A percentile compares a stretch with the other conserved stretches of the same genome.
phyloP scores from a whole-genome alignment of 345 rosid genomes.

The Syzygium jambos region DNA sequence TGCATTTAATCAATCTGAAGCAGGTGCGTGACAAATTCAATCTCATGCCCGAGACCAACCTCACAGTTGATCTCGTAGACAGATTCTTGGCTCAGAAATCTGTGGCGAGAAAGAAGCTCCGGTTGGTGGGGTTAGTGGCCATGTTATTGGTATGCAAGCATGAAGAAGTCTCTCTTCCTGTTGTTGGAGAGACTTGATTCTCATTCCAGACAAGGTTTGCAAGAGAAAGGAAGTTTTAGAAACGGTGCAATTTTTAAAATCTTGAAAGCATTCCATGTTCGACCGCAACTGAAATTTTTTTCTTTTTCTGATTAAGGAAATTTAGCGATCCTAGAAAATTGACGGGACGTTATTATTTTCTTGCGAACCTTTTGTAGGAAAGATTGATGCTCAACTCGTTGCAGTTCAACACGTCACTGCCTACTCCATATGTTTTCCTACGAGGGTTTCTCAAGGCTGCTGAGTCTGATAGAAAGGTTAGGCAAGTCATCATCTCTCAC shows the following conservation, averaged over 20 bases:
- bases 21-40: too few species aligned
- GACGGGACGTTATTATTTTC: too few species aligned
- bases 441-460: constrained; percentile 93
- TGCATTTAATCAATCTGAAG: not conserved
- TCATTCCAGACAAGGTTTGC: not conserved
- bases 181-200: constrained; percentile 60
- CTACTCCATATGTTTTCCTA: too few species aligned
- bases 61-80: too few species aligned
- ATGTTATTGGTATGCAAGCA: constrained; percentile 87
- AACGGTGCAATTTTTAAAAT: constrained; percentile 28
- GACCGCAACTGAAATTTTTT: not conserved
- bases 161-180: constrained; percentile 84
- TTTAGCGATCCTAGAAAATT: not conserved
- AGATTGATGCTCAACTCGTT: constrained; percentile 50
- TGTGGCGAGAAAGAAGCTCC: constrained; percentile 48
- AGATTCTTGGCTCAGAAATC: too few species aligned
- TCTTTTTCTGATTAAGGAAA: too few species aligned
- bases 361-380: too few species aligned
- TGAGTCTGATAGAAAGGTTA: constrained; percentile 61
- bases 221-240: constrained; percentile 41
- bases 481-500: not conserved
- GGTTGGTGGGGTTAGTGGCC: constrained; percentile 83
- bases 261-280: too few species aligned
- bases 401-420: constrained; percentile 71
- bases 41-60: too few species aligned